Conservation (phyloP, 1,139 yeast genomes). For the Debaryomyces psychrophilus region DNA sequence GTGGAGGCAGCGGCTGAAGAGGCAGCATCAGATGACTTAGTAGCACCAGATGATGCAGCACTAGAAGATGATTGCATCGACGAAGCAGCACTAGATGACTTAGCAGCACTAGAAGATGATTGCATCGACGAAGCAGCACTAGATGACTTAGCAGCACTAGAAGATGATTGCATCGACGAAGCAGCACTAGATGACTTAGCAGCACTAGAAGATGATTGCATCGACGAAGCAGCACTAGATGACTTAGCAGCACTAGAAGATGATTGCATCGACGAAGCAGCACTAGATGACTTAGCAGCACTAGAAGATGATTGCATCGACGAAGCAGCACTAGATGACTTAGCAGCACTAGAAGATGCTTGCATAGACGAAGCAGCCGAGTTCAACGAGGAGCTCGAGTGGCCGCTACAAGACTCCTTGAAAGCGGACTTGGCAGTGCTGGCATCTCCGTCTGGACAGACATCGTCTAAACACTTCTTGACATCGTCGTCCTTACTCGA, state of each 20-base stretch:
- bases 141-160: slow-evolving; percentile 11
- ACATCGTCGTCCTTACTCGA: slow-evolving; percentile 52
- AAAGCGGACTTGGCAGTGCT: slow-evolving; percentile 62
- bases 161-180: slow-evolving; percentile 15
- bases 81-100: slow-evolving; percentile 7
- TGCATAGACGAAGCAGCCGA: slow-evolving; percentile 3
- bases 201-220: slow-evolving; percentile 3
- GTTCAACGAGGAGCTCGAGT: slow-evolving; percentile 17
- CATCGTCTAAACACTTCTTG: slow-evolving; percentile 59
- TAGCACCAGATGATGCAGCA: no score
- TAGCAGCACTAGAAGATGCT: slow-evolving; percentile 2
- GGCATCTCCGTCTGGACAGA: slow-evolving; percentile 66
- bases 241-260: no score
- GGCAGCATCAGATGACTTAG: slow-evolving; percentile 11
- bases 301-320: slow-evolving; percentile 12
- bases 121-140: slow-evolving; percentile 5
- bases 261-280: slow-evolving; percentile 1
- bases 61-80: slow-evolving; percentile 6
- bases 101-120: no score
- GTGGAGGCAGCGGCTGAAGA: not conserved
- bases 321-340: slow-evolving; percentile 7
- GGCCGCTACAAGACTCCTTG: slow-evolving; percentile 53
- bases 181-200: not conserved
- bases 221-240: slow-evolving; percentile 3
- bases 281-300: slow-evolving; percentile 10